Percentiles rank a stretch among this genome's conserved stretches.
phyloP scores from a whole-genome alignment of 805 yeast genomes.

The Teunomyces panamensis region DNA sequence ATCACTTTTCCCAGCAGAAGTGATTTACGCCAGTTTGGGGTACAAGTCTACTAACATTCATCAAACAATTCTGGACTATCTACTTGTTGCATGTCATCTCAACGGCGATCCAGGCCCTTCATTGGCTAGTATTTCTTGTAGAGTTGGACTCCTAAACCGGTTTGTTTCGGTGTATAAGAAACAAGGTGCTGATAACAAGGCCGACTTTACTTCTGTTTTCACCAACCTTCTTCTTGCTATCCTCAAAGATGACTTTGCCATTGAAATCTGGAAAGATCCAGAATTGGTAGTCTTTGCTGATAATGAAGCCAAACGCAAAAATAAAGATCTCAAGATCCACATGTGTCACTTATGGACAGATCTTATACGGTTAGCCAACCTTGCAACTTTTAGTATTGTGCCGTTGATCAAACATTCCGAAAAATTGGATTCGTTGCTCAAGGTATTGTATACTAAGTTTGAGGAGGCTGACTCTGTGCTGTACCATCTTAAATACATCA shows the following conservation, averaged over 20 bases:
- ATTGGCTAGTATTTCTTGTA: slow-evolving; percentile 15
- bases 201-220: slow-evolving; percentile 18
- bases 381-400: slow-evolving; percentile 21
- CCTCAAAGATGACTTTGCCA: slow-evolving; percentile 11
- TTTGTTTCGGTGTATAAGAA: slow-evolving; percentile 17
- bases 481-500: slow-evolving; percentile 21
- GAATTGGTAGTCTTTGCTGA: slow-evolving; percentile 18
- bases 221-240: slow-evolving; percentile 16
- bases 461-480: slow-evolving; percentile 20
- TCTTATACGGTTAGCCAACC: slow-evolving; percentile 29
- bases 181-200: slow-evolving; percentile 12
- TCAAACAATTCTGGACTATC: slow-evolving; percentile 12
- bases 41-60: slow-evolving; percentile 12
- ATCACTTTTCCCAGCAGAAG: slow-evolving; percentile 24
- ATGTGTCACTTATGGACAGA: slow-evolving; percentile 35
- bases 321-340: slow-evolving; percentile 24
- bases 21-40: slow-evolving; percentile 13
- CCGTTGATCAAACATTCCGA: slow-evolving; percentile 22
- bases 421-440: slow-evolving; percentile 16
- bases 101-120: slow-evolving; percentile 10
- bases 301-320: slow-evolving; percentile 14
- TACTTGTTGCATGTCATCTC: background rate
- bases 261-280: slow-evolving; percentile 37
- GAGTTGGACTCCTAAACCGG: slow-evolving; percentile 23
- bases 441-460: slow-evolving; percentile 16